Percentiles rank a stretch among this genome's conserved stretches.
phyloP scores from a whole-genome alignment of 2,329 filamentous ascomycete species.

The Nemania sp. region DNA sequence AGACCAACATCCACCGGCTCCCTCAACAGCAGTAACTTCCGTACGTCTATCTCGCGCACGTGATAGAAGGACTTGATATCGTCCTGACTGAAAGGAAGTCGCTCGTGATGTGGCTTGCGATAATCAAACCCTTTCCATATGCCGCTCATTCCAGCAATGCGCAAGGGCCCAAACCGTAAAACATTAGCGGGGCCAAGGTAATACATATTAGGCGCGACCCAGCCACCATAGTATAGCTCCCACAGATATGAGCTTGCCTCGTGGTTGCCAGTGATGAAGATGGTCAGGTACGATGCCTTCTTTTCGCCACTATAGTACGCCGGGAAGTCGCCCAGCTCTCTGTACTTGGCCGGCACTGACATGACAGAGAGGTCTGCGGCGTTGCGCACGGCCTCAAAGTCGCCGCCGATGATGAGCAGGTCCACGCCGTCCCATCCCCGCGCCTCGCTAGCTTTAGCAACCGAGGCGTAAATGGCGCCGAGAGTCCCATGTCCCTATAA shows the following conservation, averaged over 20 bases:
- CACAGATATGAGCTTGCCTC: slow-evolving; percentile 91
- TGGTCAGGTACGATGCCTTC: slow-evolving; percentile 85
- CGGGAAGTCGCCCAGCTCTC: slow-evolving; percentile 89
- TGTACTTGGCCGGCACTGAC: slow-evolving; percentile 90
- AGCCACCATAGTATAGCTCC: slow-evolving; percentile 96
- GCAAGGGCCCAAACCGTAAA: slow-evolving; percentile 81
- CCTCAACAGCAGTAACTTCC: slow-evolving; percentile 86
- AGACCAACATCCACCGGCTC: slow-evolving; percentile 91
- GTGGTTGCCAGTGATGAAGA: slow-evolving; percentile 96
- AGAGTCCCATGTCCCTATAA: slow-evolving; percentile 87
- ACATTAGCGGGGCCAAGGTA: slow-evolving; percentile 96
- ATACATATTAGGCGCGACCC: slow-evolving; percentile 97
- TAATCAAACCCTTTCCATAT: slow-evolving; percentile 97
- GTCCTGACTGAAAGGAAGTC: slow-evolving; percentile 82
- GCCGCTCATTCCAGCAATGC: slow-evolving; percentile 90
- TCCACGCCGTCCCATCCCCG: slow-evolving; percentile 87
- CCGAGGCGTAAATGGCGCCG: slow-evolving; percentile 88
- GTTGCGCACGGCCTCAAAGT: slow-evolving; percentile 96
- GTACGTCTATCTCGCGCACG: slow-evolving; percentile 87
- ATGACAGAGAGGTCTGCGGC: slow-evolving; percentile 88
- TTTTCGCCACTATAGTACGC: slow-evolving; percentile 88
- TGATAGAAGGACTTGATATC: slow-evolving; percentile 90
- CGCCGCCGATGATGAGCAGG: slow-evolving; percentile 92
- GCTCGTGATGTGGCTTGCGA: slow-evolving; percentile 83
- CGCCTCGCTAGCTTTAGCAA: slow-evolving; percentile 74